Percentiles rank a stretch among this genome's conserved stretches.
Evolutionary conservation across 2,329 filamentous ascomycete genomes (phyloP).

Genomic region (Epichloe gansuensis): DNA sequence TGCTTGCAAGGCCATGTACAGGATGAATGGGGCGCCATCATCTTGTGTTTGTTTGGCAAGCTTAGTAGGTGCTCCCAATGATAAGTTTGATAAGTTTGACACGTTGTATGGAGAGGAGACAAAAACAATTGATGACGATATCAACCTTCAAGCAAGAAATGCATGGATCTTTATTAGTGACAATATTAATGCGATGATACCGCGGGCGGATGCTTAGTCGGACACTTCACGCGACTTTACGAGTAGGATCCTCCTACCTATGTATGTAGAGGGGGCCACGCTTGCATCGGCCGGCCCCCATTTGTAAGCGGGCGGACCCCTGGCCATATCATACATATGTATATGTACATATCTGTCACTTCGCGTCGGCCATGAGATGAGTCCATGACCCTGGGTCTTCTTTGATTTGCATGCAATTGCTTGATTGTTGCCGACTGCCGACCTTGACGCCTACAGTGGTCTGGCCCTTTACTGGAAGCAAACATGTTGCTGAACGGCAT

Average conservation of each 20-base stretch:
- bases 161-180: no score
- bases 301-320: conserved; percentile 2
- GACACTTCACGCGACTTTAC: neutral
- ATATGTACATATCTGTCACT: neutral
- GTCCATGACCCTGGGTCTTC: neutral
- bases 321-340: neutral
- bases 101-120: neutral
- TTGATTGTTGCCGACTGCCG: neutral
- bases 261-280: neutral
- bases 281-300: neutral
- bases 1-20: no score
- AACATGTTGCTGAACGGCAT: conserved; percentile 36
- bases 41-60: neutral
- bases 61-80: neutral
- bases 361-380: neutral
- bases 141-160: no score
- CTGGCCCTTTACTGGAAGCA: neutral
- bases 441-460: no score
- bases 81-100: neutral
- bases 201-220: no score
- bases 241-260: neutral
- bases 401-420: neutral
- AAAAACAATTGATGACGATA: neutral
- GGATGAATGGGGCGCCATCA: neutral
- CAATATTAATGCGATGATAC: no score